These are phyloP conservation scores for Trichosporon ovoides DNA, from an alignment of 1,284 basidiomycete genomes.

Conservation along the genomic window DNA sequence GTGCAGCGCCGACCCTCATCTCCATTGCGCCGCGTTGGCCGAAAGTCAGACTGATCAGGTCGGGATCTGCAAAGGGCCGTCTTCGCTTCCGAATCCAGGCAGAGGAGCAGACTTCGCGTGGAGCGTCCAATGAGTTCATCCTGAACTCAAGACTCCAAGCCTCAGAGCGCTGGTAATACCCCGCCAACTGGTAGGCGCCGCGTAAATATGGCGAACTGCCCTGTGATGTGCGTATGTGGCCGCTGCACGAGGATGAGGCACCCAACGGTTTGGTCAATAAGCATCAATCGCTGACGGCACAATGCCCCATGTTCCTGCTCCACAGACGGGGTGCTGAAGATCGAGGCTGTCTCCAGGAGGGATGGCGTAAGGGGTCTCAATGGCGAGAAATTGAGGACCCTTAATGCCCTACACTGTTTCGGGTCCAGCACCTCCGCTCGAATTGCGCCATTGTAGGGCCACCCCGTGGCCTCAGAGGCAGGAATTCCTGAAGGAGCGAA, in stretches of 20 bases:
- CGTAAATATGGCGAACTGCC: too few species aligned
- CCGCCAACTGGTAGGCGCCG: too few species aligned
- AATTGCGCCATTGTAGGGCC: neutral
- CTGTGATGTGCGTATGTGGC: too few species aligned
- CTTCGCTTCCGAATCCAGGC: too few species aligned
- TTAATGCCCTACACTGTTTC: neutral
- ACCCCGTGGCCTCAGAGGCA: neutral
- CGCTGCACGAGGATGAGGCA: too few species aligned
- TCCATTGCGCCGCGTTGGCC: neutral
- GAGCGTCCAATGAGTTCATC: too few species aligned
- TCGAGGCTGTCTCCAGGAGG: neutral
- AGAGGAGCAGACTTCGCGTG: too few species aligned
- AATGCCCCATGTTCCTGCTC: too few species aligned
- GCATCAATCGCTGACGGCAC: conserved; percentile 4
- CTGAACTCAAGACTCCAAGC: neutral
- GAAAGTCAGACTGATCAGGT: neutral
- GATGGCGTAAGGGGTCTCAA: neutral
- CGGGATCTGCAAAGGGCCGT: too few species aligned
- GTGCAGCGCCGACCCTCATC: too few species aligned
- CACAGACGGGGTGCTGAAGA: neutral
- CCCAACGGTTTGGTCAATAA: neutral
- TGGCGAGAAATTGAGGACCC: neutral
- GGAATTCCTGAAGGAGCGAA: neutral
- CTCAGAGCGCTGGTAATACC: neutral
- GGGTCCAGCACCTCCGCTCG: neutral